Base-by-base conservation (phyloP, 371 early-diverging fungal species). In the Lichtheimia corymbifera region DNA sequence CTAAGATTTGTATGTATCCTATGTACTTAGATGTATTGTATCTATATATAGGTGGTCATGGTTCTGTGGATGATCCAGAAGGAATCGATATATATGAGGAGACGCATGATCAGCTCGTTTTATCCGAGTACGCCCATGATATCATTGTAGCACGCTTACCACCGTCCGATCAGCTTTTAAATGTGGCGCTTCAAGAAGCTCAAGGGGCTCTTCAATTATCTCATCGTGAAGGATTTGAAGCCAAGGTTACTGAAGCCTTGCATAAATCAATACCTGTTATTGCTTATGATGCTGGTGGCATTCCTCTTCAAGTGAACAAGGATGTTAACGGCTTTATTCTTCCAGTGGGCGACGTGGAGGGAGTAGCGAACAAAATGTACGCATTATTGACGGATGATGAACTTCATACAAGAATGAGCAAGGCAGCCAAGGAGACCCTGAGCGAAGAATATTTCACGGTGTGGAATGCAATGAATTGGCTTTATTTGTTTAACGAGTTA, bases 1-100 rank as follows among this genome's bases (percentile, higher is more conserved):
- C 5, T 30, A 11, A 35, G 2, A 11, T 2, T 50, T 20, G 0
- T 50, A 14, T 50, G 14, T 6, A 17, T 22, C 12, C 13, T n/a
- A n/a, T 5, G n/a, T 40, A 24, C n/a, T 53, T 7, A 24, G 7
- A 27, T 35, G n/a, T 5, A 15, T 28, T 17, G 14, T 5, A 4
- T 5, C 2, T 40, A 54, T 43, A 18, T 42, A 41, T 42, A 56
- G 57, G 59, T 58, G 95, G 95, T 2, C 91, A 92, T 68, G 93
- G 95, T 5, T 87, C 88, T 62, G 83, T 95, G 41, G 95, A 95
- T 75, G 94, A 95, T 76, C 95, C 95, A n/a, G 92, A 93, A 64
- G 92, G 90, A 35, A 80, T 84, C 0, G 60, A 86, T 11, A 83
- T 92, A 47, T 92, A 85, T 64, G 87, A 91, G 54, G 73, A 88